Base-by-base conservation (phyloP, 2,329 filamentous ascomycete genomes). In the Ophiostoma perfectum region DNA sequence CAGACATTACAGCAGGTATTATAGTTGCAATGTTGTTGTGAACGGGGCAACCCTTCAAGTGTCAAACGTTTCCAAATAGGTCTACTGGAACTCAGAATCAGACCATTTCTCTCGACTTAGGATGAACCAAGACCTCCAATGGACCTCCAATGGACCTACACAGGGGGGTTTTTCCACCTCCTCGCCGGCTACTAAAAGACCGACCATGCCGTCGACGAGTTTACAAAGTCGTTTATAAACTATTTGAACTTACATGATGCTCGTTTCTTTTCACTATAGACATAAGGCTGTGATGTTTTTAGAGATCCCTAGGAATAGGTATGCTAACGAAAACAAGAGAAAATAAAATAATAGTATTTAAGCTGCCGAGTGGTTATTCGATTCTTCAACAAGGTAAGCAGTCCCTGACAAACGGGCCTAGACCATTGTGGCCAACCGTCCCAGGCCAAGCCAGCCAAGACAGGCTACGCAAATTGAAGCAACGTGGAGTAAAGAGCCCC, bases 61-160 rank as follows among this genome's bases (percentile, higher is more conserved):
- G 60, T 41, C 60, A 63, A n/a, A n/a, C 60, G 60, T 63, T 63
- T 63, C 60, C 42, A 63, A 63, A 63, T 63, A 18, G 60, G 60
- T 41, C 60, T 42, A 63, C 60, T 41, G 58, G 58, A 62, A 62
- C 11, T 41, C 58, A 62, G 36, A 62, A 62, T 62, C 36, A 62
- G 58, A 14, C 39, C 60, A 41, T 63, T 62, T 62, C 58, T 60
- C 8, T 60, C 9, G 52, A 62, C 60, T 63, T 41, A n/a, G 38
- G 60, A 63, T 63, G 60, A 63, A 41, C 60, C 16, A 63, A 63
- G 60, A 63, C 60, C n/a, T 60, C 36, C 58, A 62, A 62, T 39
- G 55, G 60, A 63, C 60, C n/a, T 60, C 36, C 58, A 62, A 62
- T 39, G 55, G n/a, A 36, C 58, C 58, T 12, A 41, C 58, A 62